Evolutionary conservation across 805 yeast species (phyloP).

Genomic region (Yamadazyma paraphyllophila): DNA sequence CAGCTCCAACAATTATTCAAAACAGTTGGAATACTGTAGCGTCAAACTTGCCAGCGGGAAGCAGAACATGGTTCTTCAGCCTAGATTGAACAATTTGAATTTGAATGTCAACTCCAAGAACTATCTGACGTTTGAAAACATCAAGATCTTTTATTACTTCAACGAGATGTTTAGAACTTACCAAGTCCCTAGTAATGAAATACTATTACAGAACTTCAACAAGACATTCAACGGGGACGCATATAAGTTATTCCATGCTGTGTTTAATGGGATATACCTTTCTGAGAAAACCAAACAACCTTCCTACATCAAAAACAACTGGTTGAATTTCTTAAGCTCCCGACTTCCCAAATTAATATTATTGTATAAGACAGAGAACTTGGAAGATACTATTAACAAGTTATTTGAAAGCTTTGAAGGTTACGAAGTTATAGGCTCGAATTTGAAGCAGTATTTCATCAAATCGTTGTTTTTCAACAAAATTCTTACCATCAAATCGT

Average conservation of each 20-base stretch:
- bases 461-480: conserved; percentile 31
- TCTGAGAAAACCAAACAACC: conserved; percentile 17
- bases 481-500: conserved; percentile 24
- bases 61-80: conserved; percentile 4
- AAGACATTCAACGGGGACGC: conserved; percentile 10
- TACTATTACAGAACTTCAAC: conserved; percentile 8
- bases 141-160: conserved; percentile 15
- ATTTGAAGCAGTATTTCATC: conserved; percentile 25
- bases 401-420: conserved; percentile 6
- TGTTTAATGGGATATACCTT: conserved; percentile 11
- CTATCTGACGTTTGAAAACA: conserved; percentile 10
- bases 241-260: conserved; percentile 9
- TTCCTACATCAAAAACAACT: conserved; percentile 28
- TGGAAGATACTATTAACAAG: conserved; percentile 14
- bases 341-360: conserved; percentile 26
- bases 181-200: conserved; percentile 10
- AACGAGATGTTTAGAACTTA: conserved; percentile 11
- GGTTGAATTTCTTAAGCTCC: conserved; percentile 34
- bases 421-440: neutral
- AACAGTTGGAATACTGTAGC: conserved; percentile 16
- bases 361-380: conserved; percentile 15
- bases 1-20: conserved; percentile 8
- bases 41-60: conserved; percentile 3
- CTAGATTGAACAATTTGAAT: conserved; percentile 12
- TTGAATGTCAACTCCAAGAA: conserved; percentile 13